phyloP scores from a whole-genome alignment of 208 protist species.

The Jaenimonas drosophilae region DNA sequence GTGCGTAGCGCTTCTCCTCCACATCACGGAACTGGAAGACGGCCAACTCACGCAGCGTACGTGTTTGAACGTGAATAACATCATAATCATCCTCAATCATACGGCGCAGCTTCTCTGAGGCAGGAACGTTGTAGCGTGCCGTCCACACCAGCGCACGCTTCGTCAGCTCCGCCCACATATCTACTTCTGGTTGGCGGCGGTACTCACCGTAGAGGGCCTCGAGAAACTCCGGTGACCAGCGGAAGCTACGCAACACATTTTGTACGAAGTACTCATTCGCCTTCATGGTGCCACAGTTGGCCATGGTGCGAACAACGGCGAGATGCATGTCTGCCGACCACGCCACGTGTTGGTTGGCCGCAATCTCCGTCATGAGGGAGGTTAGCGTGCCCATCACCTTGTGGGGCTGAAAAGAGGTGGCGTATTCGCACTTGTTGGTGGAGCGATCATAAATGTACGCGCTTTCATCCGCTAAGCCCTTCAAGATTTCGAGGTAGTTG shows the following conservation, averaged over 20 bases:
- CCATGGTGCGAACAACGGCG: conserved; percentile 62
- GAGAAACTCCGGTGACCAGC: conserved; percentile 69
- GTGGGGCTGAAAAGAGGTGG: conserved; percentile 38
- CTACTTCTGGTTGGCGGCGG: conserved; percentile 70
- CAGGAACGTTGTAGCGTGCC: conserved; percentile 70
- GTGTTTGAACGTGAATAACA: conserved; percentile 77
- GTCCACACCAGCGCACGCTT: conserved; percentile 88
- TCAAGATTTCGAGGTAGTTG: conserved; percentile 73
- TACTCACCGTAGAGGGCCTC: conserved; percentile 83
- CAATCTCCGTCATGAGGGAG: conserved; percentile 48
- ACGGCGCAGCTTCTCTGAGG: conserved; percentile 66
- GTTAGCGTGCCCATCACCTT: conserved; percentile 31
- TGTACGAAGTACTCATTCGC: conserved; percentile 86
- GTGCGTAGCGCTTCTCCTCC: conserved; percentile 71
- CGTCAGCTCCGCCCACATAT: conserved; percentile 81
- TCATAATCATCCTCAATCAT: conserved; percentile 89
- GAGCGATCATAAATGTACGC: conserved; percentile 31
- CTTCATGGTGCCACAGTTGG: conserved; percentile 83
- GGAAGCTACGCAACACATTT: conserved; percentile 83
- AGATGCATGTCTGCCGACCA: conserved; percentile 87
- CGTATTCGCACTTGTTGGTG: conserved; percentile 27
- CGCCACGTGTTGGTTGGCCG: conserved; percentile 51
- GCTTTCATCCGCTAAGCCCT: conserved; percentile 69
- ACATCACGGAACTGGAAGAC: conserved; percentile 86
- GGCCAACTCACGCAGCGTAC: conserved; percentile 81